These are phyloP conservation scores for Hsuehochloa calcarea DNA, from an alignment of 176 grass and related monocot species.

Conservation along the genomic window DNA sequence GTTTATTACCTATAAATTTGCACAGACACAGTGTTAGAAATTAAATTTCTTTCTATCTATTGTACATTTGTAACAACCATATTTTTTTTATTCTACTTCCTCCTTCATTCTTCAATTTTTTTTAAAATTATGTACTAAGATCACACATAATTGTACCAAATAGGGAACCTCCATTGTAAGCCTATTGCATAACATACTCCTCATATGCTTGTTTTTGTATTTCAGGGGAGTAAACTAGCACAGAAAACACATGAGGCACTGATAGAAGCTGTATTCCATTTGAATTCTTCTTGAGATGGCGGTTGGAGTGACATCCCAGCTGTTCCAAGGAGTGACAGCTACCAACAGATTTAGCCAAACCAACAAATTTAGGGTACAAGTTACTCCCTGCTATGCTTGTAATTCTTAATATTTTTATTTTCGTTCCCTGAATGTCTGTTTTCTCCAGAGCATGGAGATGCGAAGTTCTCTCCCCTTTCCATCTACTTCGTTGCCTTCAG, in stretches of 20 bases:
- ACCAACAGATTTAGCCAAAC: slow-evolving; percentile 38
- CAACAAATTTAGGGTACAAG: slow-evolving; percentile 57
- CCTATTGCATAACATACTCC: background rate
- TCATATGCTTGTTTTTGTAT: slow-evolving; percentile 4
- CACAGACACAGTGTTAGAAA: background rate
- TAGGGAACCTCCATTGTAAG: background rate
- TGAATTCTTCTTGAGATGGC: slow-evolving; percentile 53
- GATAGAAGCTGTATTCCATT: slow-evolving; percentile 9
- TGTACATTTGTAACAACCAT: background rate
- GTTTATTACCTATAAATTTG: background rate
- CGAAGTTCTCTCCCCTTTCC: slow-evolving; percentile 48
- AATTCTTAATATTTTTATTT: slow-evolving; percentile 20
- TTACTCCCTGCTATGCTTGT: slow-evolving; percentile 7
- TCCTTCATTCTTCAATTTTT: background rate
- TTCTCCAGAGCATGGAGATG: slow-evolving; percentile 54
- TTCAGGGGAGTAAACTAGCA: slow-evolving; percentile 26
- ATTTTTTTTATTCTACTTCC: background rate
- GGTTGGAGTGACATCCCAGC: slow-evolving; percentile 56
- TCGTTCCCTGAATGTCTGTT: background rate
- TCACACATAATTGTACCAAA: background rate
- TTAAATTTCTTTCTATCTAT: background rate
- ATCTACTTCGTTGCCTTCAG: slow-evolving; percentile 44
- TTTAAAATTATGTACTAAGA: background rate
- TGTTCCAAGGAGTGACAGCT: slow-evolving; percentile 54
- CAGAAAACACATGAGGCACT: slow-evolving; percentile 16